phyloP scores from a whole-genome alignment of 768 basidiomycete genomes.

The Coprinopsis sp. region DNA sequence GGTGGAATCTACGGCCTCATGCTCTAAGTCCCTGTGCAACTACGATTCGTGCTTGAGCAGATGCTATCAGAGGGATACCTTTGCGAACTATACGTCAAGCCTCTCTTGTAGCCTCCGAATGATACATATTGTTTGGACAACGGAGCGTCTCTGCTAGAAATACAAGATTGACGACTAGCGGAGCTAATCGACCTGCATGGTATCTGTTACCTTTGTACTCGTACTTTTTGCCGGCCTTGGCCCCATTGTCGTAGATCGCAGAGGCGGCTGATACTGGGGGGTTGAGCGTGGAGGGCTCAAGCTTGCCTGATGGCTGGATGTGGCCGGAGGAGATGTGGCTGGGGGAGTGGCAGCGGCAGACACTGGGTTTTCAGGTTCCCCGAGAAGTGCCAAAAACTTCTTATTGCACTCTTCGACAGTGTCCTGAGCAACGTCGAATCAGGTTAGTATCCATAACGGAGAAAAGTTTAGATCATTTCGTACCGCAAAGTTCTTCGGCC shows the following conservation, averaged over 20 bases:
- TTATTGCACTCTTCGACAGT: slow-evolving; percentile 31
- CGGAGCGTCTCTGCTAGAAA: no score
- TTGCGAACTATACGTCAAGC: no score
- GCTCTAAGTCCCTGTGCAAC: no score
- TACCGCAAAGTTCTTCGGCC: slow-evolving; percentile 36
- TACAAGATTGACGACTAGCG: no score
- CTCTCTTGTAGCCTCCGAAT: no score
- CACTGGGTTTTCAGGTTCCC: no score
- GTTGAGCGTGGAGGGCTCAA: not conserved
- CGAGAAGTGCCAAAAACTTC: slow-evolving; percentile 29
- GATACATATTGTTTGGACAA: no score
- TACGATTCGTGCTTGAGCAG: no score
- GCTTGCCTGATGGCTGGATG: not conserved
- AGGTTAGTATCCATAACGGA: not conserved
- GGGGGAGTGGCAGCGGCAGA: slow-evolving; percentile 9
- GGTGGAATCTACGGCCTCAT: no score
- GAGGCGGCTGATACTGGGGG: not conserved
- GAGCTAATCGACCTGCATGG: not conserved
- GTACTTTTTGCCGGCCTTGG: not conserved
- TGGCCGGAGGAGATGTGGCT: slow-evolving; percentile 1
- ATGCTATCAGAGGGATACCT: no score
- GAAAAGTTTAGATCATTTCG: slow-evolving; percentile 6
- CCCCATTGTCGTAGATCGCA: slow-evolving; percentile 2
- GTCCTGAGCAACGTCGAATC: slow-evolving; percentile 22
- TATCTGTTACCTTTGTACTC: not conserved